These are phyloP conservation scores for Zymoseptoria crescenta DNA, from an alignment of 2,329 filamentous ascomycete genomes.

Conservation along the genomic window DNA sequence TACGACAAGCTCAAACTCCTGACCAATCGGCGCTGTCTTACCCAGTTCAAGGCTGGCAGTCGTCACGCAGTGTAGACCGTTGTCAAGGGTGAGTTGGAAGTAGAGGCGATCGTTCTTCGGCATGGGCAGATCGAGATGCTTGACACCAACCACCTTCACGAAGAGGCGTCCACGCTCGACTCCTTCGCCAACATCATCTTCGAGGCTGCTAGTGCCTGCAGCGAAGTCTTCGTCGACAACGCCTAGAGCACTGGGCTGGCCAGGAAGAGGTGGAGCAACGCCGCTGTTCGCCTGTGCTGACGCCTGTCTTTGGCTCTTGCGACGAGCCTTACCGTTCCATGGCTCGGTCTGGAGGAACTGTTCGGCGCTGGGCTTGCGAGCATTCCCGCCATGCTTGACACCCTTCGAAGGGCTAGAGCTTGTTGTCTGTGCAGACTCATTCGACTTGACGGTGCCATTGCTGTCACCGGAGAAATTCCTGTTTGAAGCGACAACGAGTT, in stretches of 20 bases:
- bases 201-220: constrained; percentile 39
- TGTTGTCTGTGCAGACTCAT: constrained; percentile 49
- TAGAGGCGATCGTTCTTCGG: constrained; percentile 84
- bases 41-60: constrained; percentile 92
- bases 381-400: constrained; percentile 50
- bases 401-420: constrained; percentile 45
- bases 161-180: constrained; percentile 86
- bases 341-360: constrained; percentile 96
- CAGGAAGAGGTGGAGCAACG: constrained; percentile 73
- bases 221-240: constrained; percentile 63
- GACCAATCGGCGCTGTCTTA: constrained; percentile 85
- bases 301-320: constrained; percentile 54
- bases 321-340: constrained; percentile 77
- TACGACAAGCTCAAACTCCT: constrained; percentile 96
- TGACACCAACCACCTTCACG: constrained; percentile 97
- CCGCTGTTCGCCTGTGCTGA: constrained; percentile 47
- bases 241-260: constrained; percentile 65
- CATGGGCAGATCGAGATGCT: constrained; percentile 85
- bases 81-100: constrained; percentile 96
- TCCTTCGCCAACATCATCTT: constrained; percentile 57
- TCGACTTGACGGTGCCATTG: constrained; percentile 30
- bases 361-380: constrained; percentile 67
- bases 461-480: constrained; percentile 42
- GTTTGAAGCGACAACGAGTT: constrained; percentile 84
- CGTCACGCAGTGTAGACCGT: constrained; percentile 94